Evolutionary conservation across 306 rosid genomes (phyloP).

Genomic region (Fagus crenata): DNA sequence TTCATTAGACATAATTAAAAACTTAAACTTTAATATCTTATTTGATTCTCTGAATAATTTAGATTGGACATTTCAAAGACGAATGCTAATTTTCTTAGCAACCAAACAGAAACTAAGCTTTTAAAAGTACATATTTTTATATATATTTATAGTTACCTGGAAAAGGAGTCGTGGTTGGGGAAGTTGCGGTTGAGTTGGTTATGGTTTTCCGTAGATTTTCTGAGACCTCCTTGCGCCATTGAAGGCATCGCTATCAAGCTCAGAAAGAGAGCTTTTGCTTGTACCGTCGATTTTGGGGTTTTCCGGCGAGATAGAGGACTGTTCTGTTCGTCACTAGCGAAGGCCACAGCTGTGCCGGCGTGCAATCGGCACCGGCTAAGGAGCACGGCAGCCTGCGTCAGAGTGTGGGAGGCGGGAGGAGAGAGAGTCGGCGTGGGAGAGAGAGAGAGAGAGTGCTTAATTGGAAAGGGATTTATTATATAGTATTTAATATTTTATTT

Average conservation of each 20-base stretch:
- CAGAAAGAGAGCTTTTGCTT: background rate
- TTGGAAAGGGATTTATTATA: no score
- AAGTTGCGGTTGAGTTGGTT: constrained; percentile 20
- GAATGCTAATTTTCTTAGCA: background rate
- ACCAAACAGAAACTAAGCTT: constrained; percentile 8
- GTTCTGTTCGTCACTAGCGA: no score
- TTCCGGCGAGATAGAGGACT: no score
- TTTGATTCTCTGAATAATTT: background rate
- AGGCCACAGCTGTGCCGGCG: no score
- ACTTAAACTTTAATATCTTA: background rate
- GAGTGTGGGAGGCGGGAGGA: no score
- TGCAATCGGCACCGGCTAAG: no score
- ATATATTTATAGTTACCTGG: constrained; percentile 32
- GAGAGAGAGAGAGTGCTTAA: no score
- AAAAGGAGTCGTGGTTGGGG: constrained; percentile 32
- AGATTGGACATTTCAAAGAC: background rate
- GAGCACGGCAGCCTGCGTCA: no score
- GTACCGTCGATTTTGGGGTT: no score
- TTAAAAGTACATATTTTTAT: background rate
- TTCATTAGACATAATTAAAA: background rate
- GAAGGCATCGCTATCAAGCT: constrained; percentile 37
- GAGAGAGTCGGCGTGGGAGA: no score
- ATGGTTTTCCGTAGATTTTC: constrained; percentile 20
- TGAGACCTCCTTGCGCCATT: constrained; percentile 44
- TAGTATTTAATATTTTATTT: no score